phyloP scores from a whole-genome alignment of 768 basidiomycete species.

The Psilocybe sp. region DNA sequence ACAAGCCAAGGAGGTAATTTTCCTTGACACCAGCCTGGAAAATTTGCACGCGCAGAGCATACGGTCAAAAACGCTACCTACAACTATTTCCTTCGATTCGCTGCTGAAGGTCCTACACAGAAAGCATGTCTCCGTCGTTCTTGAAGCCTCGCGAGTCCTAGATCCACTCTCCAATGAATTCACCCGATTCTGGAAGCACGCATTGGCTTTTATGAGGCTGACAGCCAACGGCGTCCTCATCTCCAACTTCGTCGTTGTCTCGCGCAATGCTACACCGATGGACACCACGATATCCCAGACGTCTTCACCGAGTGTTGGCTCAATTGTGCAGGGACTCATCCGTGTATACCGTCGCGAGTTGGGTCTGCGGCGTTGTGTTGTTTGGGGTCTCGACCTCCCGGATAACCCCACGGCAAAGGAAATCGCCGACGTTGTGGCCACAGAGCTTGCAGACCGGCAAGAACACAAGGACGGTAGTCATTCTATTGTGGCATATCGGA shows the following conservation, averaged over 20 bases:
- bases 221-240: conserved; percentile 5
- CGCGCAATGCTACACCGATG: conserved; percentile 5
- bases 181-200: background rate
- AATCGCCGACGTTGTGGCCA: conserved; percentile 1
- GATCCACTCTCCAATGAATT: too few relatives aligned
- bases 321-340: conserved; percentile 25
- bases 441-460: conserved; percentile 6
- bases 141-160: too few relatives aligned
- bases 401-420: conserved; percentile 4
- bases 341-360: conserved; percentile 26
- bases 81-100: too few relatives aligned
- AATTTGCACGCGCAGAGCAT: too few relatives aligned
- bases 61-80: too few relatives aligned
- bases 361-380: conserved; percentile 12
- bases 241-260: conserved; percentile 8
- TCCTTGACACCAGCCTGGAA: too few relatives aligned
- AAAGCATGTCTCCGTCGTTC: too few relatives aligned
- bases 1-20: too few relatives aligned
- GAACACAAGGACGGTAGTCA: conserved; percentile 3
- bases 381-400: conserved; percentile 22
- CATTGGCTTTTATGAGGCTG: conserved; percentile 10
- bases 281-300: background rate
- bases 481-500: conserved; percentile 13
- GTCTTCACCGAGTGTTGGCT: conserved; percentile 4
- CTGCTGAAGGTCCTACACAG: too few relatives aligned